A percentile compares a stretch with the other conserved stretches of the same genome.
Evolutionary conservation across 75 land plant genomes (phyloP).

Genomic region (Cupressus sempervirens): DNA sequence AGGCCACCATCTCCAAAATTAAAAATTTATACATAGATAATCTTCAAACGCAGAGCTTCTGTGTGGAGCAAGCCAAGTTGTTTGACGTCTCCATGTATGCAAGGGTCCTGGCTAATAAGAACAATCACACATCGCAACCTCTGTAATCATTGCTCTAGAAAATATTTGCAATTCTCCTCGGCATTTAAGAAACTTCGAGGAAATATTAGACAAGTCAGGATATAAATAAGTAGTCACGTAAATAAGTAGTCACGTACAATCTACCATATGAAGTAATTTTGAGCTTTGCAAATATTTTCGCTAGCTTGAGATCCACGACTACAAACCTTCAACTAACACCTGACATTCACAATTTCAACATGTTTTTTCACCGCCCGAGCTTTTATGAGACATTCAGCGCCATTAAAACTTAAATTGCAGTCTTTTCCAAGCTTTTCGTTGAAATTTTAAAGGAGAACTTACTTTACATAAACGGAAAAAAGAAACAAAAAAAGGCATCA

Average conservation of each 20-base stretch:
- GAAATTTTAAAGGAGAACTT: background rate
- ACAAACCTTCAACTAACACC: background rate
- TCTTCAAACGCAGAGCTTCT: background rate
- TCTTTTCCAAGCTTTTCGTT: background rate
- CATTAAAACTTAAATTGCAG: background rate
- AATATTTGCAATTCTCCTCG: background rate
- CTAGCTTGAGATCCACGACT: background rate
- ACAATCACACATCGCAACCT: background rate
- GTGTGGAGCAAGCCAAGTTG: background rate
- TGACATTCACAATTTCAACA: background rate
- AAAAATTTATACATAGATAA: too few relatives aligned
- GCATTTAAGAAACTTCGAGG: background rate
- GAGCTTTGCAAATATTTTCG: background rate
- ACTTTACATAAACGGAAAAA: too few relatives aligned
- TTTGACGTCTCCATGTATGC: background rate
- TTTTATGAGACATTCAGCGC: background rate
- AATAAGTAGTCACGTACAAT: background rate
- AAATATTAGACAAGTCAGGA: background rate
- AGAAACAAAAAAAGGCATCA: background rate
- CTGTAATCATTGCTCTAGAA: background rate
- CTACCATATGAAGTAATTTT: background rate
- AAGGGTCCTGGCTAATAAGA: background rate
- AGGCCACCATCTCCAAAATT: background rate
- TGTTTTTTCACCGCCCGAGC: background rate
- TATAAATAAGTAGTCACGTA: background rate